Evolutionary conservation across 2,329 filamentous ascomycete genomes (phyloP).

Genomic region (Aureobasidium sp.): DNA sequence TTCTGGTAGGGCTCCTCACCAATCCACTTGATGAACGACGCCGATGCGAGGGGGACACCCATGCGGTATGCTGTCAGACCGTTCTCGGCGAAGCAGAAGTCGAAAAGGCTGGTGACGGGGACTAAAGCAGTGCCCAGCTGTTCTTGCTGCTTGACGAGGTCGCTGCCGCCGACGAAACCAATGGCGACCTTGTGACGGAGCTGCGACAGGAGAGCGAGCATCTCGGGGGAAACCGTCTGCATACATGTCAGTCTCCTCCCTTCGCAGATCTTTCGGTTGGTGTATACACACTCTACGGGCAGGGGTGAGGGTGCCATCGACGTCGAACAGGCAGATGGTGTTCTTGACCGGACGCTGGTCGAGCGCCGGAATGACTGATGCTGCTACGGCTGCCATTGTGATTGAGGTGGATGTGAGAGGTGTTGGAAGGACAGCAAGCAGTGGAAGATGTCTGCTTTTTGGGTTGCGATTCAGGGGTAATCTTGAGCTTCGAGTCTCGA

Average conservation of each 20-base stretch:
- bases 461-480: constrained; percentile 11
- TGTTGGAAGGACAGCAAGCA: not conserved
- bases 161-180: constrained; percentile 86
- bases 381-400: constrained; percentile 31
- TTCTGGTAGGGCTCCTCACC: constrained; percentile 80
- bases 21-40: constrained; percentile 85
- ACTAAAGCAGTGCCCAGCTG: constrained; percentile 68
- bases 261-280: not conserved
- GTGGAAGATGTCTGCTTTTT: not conserved
- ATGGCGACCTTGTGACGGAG: constrained; percentile 84
- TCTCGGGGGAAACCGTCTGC: constrained; percentile 67
- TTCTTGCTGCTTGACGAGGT: constrained; percentile 91
- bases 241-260: not conserved
- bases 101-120: constrained; percentile 76
- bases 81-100: constrained; percentile 97
- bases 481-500: not conserved
- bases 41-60: constrained; percentile 64
- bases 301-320: constrained; percentile 83
- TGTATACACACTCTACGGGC: constrained; percentile 59
- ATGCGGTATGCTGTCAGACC: constrained; percentile 84
- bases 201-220: constrained; percentile 68
- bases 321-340: constrained; percentile 93
- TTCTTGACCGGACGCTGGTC: constrained; percentile 79
- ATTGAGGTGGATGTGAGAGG: not conserved
- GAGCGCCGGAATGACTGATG: constrained; percentile 59